Evolutionary conservation across 2,329 filamentous ascomycete genomes (phyloP).

Genomic region (Cercospora sesami): DNA sequence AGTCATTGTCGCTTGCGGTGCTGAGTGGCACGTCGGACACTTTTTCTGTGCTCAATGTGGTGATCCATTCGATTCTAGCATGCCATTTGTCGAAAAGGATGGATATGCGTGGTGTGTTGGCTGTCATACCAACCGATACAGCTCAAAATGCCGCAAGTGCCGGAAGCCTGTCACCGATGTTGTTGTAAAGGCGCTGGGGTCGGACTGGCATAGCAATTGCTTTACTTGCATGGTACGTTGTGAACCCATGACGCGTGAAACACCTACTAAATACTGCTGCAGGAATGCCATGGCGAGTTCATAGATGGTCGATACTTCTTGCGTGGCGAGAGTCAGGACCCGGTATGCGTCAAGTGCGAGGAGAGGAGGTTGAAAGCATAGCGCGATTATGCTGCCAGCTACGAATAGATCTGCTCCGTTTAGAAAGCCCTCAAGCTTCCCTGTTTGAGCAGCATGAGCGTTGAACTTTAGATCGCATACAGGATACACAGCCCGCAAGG

Average conservation of each 20-base stretch:
- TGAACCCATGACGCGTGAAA: background rate
- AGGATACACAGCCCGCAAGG: background rate
- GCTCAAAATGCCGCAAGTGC: constrained; percentile 85
- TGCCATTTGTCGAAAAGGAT: constrained; percentile 94
- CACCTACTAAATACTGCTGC: constrained; percentile 19
- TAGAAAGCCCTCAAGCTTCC: background rate
- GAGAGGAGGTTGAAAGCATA: constrained; percentile 60
- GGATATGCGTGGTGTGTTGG: constrained; percentile 95
- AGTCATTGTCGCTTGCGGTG: constrained; percentile 86
- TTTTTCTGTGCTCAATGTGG: constrained; percentile 99
- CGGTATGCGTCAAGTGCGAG: constrained; percentile 64
- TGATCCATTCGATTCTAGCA: constrained; percentile 66
- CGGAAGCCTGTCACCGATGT: constrained; percentile 81
- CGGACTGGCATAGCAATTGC: constrained; percentile 91
- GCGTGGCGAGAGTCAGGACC: constrained; percentile 57
- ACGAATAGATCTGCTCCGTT: background rate
- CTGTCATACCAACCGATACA: constrained; percentile 89
- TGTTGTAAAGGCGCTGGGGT: constrained; percentile 83
- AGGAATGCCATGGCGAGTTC: constrained; percentile 62
- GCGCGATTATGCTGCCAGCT: background rate
- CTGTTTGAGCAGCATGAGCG: background rate
- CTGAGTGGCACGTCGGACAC: constrained; percentile 96
- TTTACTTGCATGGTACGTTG: constrained; percentile 70
- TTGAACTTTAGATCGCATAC: background rate
- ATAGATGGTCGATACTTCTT: constrained; percentile 65